A percentile compares a stretch with the other conserved stretches of the same genome.
phyloP scores from a whole-genome alignment of 1,284 basidiomycete genomes.

The Cutaneotrichosporon spelunceum region DNA sequence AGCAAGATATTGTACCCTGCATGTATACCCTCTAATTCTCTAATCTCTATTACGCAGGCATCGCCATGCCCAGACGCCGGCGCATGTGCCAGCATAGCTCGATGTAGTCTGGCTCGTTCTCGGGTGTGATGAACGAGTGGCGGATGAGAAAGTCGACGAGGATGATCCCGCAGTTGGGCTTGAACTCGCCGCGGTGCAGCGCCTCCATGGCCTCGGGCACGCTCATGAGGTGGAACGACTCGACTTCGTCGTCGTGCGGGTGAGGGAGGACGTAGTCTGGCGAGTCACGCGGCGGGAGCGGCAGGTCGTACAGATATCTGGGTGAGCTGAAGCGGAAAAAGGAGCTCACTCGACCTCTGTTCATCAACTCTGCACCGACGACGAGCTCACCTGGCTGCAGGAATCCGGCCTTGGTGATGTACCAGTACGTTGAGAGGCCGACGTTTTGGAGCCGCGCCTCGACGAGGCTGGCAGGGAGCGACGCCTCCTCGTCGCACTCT shows the following conservation, averaged over 20 bases:
- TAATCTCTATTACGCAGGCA: slow-evolving; percentile 24
- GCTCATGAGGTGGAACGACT: slow-evolving; percentile 61
- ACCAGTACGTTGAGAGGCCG: slow-evolving; percentile 54
- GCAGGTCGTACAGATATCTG: slow-evolving; percentile 71
- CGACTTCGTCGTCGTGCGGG: slow-evolving; percentile 88
- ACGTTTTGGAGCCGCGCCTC: slow-evolving; percentile 56
- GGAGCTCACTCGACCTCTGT: slow-evolving; percentile 37
- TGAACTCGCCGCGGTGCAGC: slow-evolving; percentile 55
- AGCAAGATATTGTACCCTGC: slow-evolving; percentile 20
- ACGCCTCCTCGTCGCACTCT: slow-evolving; percentile 91
- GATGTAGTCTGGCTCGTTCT: slow-evolving; percentile 53
- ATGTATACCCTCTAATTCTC: slow-evolving; percentile 21
- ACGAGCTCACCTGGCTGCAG: slow-evolving; percentile 62
- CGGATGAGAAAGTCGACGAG: slow-evolving; percentile 59
- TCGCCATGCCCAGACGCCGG: slow-evolving; percentile 38
- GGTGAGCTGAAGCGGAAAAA: background rate
- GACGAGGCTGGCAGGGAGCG: slow-evolving; percentile 64
- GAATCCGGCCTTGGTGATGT: slow-evolving; percentile 67
- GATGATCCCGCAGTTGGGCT: slow-evolving; percentile 59
- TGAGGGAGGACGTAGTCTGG: slow-evolving; percentile 58
- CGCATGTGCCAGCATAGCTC: slow-evolving; percentile 46
- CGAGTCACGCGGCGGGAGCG: slow-evolving; percentile 58
- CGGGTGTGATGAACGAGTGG: slow-evolving; percentile 56
- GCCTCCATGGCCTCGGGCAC: slow-evolving; percentile 50
- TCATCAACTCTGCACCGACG: background rate